A percentile compares a stretch with the other conserved stretches of the same genome.
These are phyloP conservation scores for Jimgerdemannia lactiflua DNA, from an alignment of 192 early-diverging fungal genomes.

Conservation along the genomic window DNA sequence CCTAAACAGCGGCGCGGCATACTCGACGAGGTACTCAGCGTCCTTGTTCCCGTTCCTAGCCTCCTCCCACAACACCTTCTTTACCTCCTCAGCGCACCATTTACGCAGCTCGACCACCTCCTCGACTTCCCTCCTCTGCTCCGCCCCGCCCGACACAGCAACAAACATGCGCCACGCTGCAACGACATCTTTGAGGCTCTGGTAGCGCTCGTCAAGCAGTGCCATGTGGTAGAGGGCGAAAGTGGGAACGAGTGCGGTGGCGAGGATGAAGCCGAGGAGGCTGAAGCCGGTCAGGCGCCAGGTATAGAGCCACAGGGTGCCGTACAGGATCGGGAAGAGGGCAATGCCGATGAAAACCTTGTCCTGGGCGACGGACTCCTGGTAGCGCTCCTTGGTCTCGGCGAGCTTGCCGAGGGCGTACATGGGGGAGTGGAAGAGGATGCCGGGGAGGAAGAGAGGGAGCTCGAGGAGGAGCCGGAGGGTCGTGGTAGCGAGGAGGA, in stretches of 20 bases:
- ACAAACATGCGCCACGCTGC: slow-evolving; percentile 32
- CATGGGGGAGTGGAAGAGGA: slow-evolving; percentile 39
- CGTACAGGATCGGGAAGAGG: slow-evolving; percentile 25
- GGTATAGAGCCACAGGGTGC: slow-evolving; percentile 19
- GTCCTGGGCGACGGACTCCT: slow-evolving; percentile 39
- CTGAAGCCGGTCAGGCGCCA: slow-evolving; percentile 27
- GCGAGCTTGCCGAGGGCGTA: slow-evolving; percentile 34
- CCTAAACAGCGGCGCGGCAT: not conserved
- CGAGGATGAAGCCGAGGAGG: slow-evolving; percentile 20
- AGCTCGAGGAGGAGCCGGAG: slow-evolving; percentile 27
- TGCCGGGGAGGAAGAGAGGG: slow-evolving; percentile 42
- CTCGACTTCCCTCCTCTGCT: not conserved
- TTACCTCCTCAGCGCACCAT: not conserved
- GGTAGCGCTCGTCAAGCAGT: slow-evolving; percentile 32
- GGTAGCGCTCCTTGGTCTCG: slow-evolving; percentile 34
- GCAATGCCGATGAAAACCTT: slow-evolving; percentile 28
- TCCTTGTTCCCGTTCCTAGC: not conserved
- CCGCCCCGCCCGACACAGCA: slow-evolving; percentile 16
- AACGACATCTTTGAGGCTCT: slow-evolving; percentile 28
- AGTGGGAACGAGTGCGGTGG: slow-evolving; percentile 24
- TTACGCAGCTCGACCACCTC: not conserved
- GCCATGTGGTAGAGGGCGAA: slow-evolving; percentile 45
- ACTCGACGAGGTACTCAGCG: not conserved
- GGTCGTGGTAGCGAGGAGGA: slow-evolving; percentile 20
- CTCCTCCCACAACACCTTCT: not conserved